These are phyloP conservation scores for Magnaporthales sp. DNA, from an alignment of 2,329 filamentous ascomycete genomes.

Conservation along the genomic window DNA sequence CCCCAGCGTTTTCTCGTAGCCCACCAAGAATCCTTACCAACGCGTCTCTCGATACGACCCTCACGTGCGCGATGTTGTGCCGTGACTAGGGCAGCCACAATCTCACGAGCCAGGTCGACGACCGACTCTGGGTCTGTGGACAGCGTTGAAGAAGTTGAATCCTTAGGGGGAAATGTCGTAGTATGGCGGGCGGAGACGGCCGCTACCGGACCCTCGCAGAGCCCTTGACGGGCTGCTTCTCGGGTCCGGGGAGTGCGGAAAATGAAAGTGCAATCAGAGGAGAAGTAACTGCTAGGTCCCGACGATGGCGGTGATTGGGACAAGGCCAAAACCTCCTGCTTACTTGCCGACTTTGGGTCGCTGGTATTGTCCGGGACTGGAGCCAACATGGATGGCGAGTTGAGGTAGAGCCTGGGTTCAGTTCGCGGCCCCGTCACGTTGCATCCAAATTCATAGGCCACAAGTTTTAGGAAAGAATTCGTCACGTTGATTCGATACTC, in stretches of 20 bases:
- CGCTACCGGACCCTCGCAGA: constrained; percentile 53
- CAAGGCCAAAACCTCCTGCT: not conserved
- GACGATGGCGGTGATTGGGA: not conserved
- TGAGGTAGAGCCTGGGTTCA: constrained; percentile 51
- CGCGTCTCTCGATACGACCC: constrained; percentile 43
- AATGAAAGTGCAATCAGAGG: constrained; percentile 50
- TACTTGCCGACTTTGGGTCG: not conserved
- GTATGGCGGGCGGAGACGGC: constrained; percentile 50
- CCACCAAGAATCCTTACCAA: constrained; percentile 56
- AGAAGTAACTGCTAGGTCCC: constrained; percentile 41
- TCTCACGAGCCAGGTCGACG: constrained; percentile 52
- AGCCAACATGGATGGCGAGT: constrained; percentile 21
- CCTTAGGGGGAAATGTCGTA: constrained; percentile 33
- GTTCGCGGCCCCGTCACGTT: constrained; percentile 46
- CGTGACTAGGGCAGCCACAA: constrained; percentile 51
- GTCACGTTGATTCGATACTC: constrained; percentile 50
- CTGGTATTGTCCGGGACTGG: not conserved
- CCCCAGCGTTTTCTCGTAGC: constrained; percentile 52
- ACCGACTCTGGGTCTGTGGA: constrained; percentile 38
- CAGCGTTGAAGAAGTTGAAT: not conserved
- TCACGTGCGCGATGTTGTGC: constrained; percentile 56
- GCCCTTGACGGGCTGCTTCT: constrained; percentile 47
- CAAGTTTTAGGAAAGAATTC: constrained; percentile 52
- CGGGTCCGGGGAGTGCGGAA: constrained; percentile 52
- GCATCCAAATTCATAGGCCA: constrained; percentile 59